Percentiles rank a stretch among this genome's conserved stretches.
phyloP scores from a whole-genome alignment of 2,329 filamentous ascomycete species.

The Cladophialophora bantiana region DNA sequence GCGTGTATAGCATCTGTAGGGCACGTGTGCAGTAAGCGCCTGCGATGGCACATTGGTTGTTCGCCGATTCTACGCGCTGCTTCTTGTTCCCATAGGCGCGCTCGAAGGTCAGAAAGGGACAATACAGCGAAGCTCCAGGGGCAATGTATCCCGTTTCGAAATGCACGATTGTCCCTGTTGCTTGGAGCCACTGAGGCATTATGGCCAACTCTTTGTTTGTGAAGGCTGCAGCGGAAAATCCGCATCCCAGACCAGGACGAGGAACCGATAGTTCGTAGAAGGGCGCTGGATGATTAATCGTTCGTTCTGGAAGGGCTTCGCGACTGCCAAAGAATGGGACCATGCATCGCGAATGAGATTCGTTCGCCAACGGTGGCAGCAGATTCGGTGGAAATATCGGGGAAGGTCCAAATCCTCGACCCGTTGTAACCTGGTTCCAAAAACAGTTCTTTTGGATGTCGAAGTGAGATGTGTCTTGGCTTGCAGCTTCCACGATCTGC shows the following conservation, averaged over 20 bases:
- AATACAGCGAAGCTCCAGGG: slow-evolving; percentile 28
- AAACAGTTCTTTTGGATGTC: slow-evolving; percentile 32
- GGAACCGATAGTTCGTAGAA: slow-evolving; percentile 35
- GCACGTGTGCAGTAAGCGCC: slow-evolving; percentile 30
- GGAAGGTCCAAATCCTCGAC: slow-evolving; percentile 35
- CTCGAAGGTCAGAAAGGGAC: slow-evolving; percentile 36
- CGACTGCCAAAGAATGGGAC: slow-evolving; percentile 31
- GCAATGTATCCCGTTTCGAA: slow-evolving; percentile 33
- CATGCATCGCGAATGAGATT: slow-evolving; percentile 35
- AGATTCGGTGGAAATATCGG: slow-evolving; percentile 36
- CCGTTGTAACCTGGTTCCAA: slow-evolving; percentile 27
- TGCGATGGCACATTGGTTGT: slow-evolving; percentile 37
- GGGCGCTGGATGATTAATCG: slow-evolving; percentile 22
- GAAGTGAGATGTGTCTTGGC: slow-evolving; percentile 19
- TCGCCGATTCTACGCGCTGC: slow-evolving; percentile 33
- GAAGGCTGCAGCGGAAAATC: slow-evolving; percentile 32
- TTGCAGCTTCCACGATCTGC: slow-evolving; percentile 24
- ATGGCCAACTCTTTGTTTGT: slow-evolving; percentile 22
- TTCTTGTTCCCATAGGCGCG: slow-evolving; percentile 32
- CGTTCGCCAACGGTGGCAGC: slow-evolving; percentile 31
- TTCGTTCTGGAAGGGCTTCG: slow-evolving; percentile 33
- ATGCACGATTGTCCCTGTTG: slow-evolving; percentile 32
- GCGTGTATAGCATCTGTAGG: slow-evolving; percentile 34
- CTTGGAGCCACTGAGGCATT: slow-evolving; percentile 34
- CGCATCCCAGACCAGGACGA: slow-evolving; percentile 31